Evolutionary conservation across 805 yeast species (phyloP), one percentile per base, ranked within the genome.

Genomic region (Tetrapisispora phaffii): DNA sequence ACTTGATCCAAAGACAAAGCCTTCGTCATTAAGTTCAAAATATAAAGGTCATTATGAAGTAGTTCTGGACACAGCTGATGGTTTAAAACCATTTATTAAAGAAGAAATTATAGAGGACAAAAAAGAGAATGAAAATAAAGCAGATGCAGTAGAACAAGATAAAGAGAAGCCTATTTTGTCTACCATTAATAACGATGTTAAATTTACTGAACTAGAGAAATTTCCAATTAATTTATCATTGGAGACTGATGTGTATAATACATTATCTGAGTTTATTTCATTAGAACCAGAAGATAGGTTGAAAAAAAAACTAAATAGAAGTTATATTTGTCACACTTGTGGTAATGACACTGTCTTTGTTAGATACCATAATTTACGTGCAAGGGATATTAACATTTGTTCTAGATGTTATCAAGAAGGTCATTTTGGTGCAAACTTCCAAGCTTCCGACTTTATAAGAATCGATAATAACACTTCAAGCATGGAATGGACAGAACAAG

Each of bases 11-110:
- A 76, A 83, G 62, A 81, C 97, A 3, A 86, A 87, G 51, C 87
- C 96, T 1, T 77, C 90, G 26, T 65, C 81, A 40, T 75, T 85
- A 47, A 96, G 96, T 0, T 97, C 98, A n/a, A 96, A 89, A 62
- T 90, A 80, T 59, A 90, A 97, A 0, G 97, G 97, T 7, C 97
- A 93, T 62, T 90, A 87, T 71, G 96, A 87, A 65, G 75, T 90
- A 46, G 79, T 87, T 17, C 72, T 93, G 46, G 97, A 90, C 61
- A 86, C 96, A 7, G 97, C 98, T 21, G 77, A 78, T 43, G 96
- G 97, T 2, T 72, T 90, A 56, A 84, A 81, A 53, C 96, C 96
- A 8, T 76, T 77, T 47, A 56, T 69, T 12, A 38, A 38, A 19
- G 41, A 38, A 19, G 33, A 38, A 16, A 28, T 26, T 22, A 20